These are phyloP conservation scores for Leptosphaerulina australis DNA, from an alignment of 2,329 filamentous ascomycete genomes.

Conservation along the genomic window DNA sequence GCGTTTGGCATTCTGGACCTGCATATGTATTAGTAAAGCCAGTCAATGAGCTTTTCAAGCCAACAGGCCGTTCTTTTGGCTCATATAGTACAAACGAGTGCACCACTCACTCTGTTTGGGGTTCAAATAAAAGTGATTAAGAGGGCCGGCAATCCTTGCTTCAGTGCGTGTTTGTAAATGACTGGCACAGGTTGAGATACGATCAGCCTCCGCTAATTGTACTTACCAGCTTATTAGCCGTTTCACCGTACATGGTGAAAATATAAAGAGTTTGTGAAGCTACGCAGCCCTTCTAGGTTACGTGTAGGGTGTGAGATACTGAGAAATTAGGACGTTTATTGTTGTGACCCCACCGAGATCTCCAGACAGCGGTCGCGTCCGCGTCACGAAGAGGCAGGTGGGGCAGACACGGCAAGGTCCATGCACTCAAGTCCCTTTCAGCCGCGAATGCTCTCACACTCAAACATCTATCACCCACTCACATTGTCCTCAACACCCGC, in stretches of 20 bases:
- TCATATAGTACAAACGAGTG: too few relatives aligned
- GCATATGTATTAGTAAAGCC: neutral
- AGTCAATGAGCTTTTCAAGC: neutral
- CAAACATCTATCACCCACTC: slow-evolving; percentile 18
- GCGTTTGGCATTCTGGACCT: slow-evolving; percentile 96
- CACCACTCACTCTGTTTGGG: too few relatives aligned
- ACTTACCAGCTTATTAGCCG: slow-evolving; percentile 80
- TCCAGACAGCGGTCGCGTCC: slow-evolving; percentile 22
- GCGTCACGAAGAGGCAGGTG: slow-evolving; percentile 22
- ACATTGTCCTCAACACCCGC: neutral
- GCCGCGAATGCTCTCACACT: slow-evolving; percentile 10
- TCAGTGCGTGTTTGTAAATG: neutral
- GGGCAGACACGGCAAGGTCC: slow-evolving; percentile 18
- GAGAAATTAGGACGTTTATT: slow-evolving; percentile 8
- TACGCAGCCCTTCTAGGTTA: too few relatives aligned
- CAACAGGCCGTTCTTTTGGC: too few relatives aligned
- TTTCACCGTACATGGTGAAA: slow-evolving; percentile 78
- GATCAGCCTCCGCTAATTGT: too few relatives aligned
- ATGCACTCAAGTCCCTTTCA: slow-evolving; percentile 25
- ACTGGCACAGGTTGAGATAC: neutral
- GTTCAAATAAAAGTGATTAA: neutral
- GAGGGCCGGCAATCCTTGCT: neutral
- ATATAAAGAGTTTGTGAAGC: neutral
- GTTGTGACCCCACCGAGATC: slow-evolving; percentile 7
- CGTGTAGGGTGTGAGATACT: neutral